Conservation (phyloP, 2,329 filamentous ascomycete genomes). For the Aspergillus sp. region DNA sequence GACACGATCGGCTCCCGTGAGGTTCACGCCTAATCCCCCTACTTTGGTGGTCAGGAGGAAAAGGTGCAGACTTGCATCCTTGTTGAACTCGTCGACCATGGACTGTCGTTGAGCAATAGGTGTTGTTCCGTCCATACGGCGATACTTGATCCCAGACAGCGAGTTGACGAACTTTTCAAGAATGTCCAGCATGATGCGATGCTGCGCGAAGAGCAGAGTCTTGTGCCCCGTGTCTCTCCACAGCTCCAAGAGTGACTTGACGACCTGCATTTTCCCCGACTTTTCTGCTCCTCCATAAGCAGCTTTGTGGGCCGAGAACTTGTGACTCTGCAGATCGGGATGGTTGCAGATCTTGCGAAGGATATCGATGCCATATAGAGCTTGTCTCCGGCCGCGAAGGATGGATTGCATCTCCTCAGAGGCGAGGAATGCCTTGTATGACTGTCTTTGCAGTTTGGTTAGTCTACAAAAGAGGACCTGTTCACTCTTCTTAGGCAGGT, state of each 20-base stretch:
- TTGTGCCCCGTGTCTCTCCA: slow-evolving; percentile 96
- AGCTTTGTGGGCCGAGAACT: slow-evolving; percentile 55
- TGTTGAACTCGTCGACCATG: slow-evolving; percentile 92
- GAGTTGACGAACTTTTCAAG: slow-evolving; percentile 75
- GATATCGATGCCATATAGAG: slow-evolving; percentile 85
- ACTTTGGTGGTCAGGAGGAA: slow-evolving; percentile 96
- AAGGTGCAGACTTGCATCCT: slow-evolving; percentile 72
- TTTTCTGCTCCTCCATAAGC: slow-evolving; percentile 74
- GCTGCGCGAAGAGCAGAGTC: slow-evolving; percentile 87
- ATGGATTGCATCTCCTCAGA: slow-evolving; percentile 88
- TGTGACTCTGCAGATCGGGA: slow-evolving; percentile 78
- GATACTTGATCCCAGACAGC: slow-evolving; percentile 69
- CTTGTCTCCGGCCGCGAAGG: slow-evolving; percentile 69
- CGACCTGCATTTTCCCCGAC: slow-evolving; percentile 95
- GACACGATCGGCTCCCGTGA: slow-evolving; percentile 91
- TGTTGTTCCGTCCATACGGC: slow-evolving; percentile 92
- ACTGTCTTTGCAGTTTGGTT: slow-evolving; percentile 72
- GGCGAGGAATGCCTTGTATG: slow-evolving; percentile 76
- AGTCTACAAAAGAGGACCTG: slow-evolving; percentile 95
- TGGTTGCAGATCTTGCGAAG: slow-evolving; percentile 97
- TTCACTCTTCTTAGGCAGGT: slow-evolving; percentile 93
- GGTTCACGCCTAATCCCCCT: slow-evolving; percentile 86
- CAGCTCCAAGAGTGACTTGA: slow-evolving; percentile 79
- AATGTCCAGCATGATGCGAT: slow-evolving; percentile 93
- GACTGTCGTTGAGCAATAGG: slow-evolving; percentile 83